Evolutionary conservation across 1,139 yeast genomes (phyloP).

Genomic region (Candida smagusa): DNA sequence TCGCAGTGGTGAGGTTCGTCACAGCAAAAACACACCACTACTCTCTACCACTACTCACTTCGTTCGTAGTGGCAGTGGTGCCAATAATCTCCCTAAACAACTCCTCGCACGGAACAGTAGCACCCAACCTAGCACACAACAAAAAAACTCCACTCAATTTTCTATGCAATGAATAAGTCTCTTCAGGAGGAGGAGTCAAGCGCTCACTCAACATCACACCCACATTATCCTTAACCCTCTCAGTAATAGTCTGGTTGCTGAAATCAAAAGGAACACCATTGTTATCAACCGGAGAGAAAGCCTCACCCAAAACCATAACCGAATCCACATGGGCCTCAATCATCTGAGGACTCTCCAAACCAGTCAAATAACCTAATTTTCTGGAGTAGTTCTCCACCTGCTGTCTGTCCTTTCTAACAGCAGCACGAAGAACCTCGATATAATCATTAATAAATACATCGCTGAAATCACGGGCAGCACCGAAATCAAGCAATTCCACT

Average conservation of each 20-base stretch:
- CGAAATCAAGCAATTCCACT: conserved; percentile 88
- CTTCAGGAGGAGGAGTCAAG: conserved; percentile 96
- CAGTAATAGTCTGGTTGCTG: conserved; percentile 84
- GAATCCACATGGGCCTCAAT: conserved; percentile 90
- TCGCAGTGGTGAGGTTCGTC: no score
- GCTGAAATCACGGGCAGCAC: conserved; percentile 83
- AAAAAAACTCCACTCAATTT: conserved; percentile 92
- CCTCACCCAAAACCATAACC: conserved; percentile 88
- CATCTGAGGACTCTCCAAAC: conserved; percentile 85
- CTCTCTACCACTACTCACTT: no score
- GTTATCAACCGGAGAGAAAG: conserved; percentile 61
- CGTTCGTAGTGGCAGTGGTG: background rate
- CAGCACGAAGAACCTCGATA: conserved; percentile 70
- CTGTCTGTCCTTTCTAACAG: conserved; percentile 66
- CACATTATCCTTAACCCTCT: conserved; percentile 82
- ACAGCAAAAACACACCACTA: no score
- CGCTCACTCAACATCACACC: conserved; percentile 89
- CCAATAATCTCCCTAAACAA: conserved; percentile 76
- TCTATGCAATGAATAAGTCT: conserved; percentile 91
- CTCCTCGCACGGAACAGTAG: conserved; percentile 77
- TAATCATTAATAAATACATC: conserved; percentile 68
- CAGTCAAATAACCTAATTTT: conserved; percentile 86
- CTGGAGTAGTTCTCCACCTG: conserved; percentile 64
- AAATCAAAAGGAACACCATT: conserved; percentile 62
- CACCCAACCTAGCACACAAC: conserved; percentile 81